Evolutionary conservation across 2,329 filamentous ascomycete species (phyloP), one percentile per base, ranked within the genome.

Genomic region (Fusarium penzigii): DNA sequence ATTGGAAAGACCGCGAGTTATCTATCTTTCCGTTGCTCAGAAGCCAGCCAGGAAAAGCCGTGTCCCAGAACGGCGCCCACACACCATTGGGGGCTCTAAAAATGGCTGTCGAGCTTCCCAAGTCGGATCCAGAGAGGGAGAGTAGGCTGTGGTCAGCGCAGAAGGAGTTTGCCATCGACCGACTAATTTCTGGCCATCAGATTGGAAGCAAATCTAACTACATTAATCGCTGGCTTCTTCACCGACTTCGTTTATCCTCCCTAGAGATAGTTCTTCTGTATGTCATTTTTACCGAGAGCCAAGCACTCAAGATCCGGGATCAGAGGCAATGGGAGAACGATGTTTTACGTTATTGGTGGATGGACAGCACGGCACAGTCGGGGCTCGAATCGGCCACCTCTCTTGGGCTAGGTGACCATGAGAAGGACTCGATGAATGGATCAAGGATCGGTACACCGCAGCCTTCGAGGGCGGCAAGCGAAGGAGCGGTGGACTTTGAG

Each of bases 171-270:
- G 70, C 69, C 32, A 81, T 82, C 46, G 67, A 75, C 41, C 71
- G 65, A 6, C 69, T 80, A 11, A 63, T 80, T 44, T 58, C 57
- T 20, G 72, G 74, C 3, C 59, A 66, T 3, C 61, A 69, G 11
- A 59, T 62, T 3, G 71, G 70, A 3, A 70, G 72, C 57, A 77
- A 74, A 55, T 66, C 65, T 2, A 75, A 80, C 45, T 79, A 73
- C 50, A 73, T 83, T 59, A 71, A 71, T 56, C 71, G 77, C 39
- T 83, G 81, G 80, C 66, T 83, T 3, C 70, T 83, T 12, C 77
- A 82, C 44, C 74, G 76, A 40, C 69, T 83, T 39, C 74, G 78
- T 36, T 67, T 70, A 13, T 79, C 76, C 3, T 69, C 77, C 0
- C 61, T 81, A 49, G 74, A 79, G 53, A 77, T 69, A 1, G 67